A percentile compares a stretch with the other conserved stretches of the same genome.
These are phyloP conservation scores for Fusarium coicis DNA, from an alignment of 2,329 filamentous ascomycete genomes.

Conservation along the genomic window DNA sequence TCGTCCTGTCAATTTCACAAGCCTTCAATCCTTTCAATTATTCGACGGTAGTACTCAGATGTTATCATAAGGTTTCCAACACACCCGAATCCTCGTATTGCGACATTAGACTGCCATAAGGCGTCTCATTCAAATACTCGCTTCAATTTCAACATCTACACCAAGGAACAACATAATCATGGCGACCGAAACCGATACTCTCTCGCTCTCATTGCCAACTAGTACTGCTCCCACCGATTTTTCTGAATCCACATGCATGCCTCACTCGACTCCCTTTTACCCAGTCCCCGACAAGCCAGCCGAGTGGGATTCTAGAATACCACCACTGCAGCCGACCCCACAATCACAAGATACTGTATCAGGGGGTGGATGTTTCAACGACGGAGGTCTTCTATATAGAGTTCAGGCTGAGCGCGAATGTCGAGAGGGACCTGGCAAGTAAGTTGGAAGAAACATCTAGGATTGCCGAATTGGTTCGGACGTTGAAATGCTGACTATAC, in stretches of 20 bases:
- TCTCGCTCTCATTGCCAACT: slow-evolving; percentile 47
- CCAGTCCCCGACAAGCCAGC: not conserved
- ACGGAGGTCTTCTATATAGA: slow-evolving; percentile 43
- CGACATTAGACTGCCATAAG: slow-evolving; percentile 13
- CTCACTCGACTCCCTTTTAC: slow-evolving; percentile 17
- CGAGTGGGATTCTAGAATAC: slow-evolving; percentile 48
- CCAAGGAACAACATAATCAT: slow-evolving; percentile 27
- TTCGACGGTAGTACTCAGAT: slow-evolving; percentile 9
- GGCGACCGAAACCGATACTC: slow-evolving; percentile 49
- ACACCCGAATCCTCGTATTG: not conserved
- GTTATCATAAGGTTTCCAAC: slow-evolving; percentile 21
- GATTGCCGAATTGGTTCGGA: not conserved
- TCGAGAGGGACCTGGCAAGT: slow-evolving; percentile 44
- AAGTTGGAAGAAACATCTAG: slow-evolving; percentile 11
- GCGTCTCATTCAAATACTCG: slow-evolving; percentile 17
- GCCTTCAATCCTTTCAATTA: not conserved
- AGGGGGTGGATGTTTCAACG: slow-evolving; percentile 38
- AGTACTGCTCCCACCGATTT: slow-evolving; percentile 48
- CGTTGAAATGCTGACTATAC: slow-evolving; percentile 33
- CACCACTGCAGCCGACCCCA: slow-evolving; percentile 18
- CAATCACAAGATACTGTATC: slow-evolving; percentile 19
- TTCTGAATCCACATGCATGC: slow-evolving; percentile 45
- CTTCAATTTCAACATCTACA: not conserved
- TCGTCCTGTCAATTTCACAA: not conserved
- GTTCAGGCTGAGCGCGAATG: slow-evolving; percentile 43